Percentiles rank a stretch among this genome's conserved stretches.
These are phyloP conservation scores for Arachnopeziza araneosa DNA, from an alignment of 2,329 filamentous ascomycete species.

Conservation along the genomic window DNA sequence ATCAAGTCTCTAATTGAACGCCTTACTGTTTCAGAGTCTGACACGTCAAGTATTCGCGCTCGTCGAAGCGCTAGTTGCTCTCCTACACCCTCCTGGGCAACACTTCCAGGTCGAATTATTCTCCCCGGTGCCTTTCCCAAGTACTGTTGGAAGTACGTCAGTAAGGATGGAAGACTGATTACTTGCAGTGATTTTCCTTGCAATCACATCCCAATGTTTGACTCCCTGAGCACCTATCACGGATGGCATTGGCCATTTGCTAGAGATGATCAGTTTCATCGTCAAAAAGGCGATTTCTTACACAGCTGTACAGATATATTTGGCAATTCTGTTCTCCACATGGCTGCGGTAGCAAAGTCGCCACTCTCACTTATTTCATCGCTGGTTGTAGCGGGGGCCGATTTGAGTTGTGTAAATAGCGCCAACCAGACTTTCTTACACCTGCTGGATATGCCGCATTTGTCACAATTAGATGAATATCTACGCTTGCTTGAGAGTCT, in stretches of 20 bases:
- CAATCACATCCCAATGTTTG: neutral
- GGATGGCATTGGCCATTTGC: neutral
- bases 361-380: neutral
- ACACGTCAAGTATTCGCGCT: neutral
- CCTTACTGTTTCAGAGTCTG: constrained; percentile 8
- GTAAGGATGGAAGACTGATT: constrained; percentile 3
- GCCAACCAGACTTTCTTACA: neutral
- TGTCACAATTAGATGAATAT: neutral
- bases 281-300: constrained; percentile 1
- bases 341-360: neutral
- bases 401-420: neutral
- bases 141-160: constrained; percentile 17
- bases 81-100: neutral
- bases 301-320: neutral
- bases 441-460: neutral
- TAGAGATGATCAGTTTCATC: neutral
- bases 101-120: neutral
- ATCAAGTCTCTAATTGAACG: constrained; percentile 8
- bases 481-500: neutral
- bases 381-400: neutral
- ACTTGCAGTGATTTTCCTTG: constrained; percentile 7
- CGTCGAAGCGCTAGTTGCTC: neutral
- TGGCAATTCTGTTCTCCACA: constrained; percentile 1
- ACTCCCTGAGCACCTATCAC: neutral
- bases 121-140: constrained; percentile 13